phyloP scores from a whole-genome alignment of 768 basidiomycete genomes.

The Ramaria rubella region DNA sequence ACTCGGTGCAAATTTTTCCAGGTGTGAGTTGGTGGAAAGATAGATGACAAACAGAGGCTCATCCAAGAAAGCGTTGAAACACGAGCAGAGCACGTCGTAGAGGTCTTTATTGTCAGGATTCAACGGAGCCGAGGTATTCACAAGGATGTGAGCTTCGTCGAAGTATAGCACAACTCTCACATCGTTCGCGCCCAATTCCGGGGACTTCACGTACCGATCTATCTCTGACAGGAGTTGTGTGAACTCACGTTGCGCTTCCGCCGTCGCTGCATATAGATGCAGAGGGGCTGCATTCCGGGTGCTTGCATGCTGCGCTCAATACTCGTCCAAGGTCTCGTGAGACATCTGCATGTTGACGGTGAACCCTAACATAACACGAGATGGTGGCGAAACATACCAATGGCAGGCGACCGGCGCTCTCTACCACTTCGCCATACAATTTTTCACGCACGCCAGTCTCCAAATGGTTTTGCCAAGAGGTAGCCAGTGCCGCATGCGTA shows the following conservation, averaged over 20 bases:
- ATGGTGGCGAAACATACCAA: not conserved
- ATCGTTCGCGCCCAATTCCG: not conserved
- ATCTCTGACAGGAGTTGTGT: not conserved
- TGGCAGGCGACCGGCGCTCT: not conserved
- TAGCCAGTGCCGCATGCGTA: not conserved
- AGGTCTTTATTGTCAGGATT: not conserved
- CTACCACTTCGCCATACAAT: not conserved
- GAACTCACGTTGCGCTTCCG: not conserved
- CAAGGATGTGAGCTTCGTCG: conserved; percentile 14
- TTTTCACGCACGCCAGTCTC: not conserved
- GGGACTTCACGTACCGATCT: not conserved
- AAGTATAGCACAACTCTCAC: conserved; percentile 13
- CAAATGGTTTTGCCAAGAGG: not conserved
- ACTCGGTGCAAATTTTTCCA: conserved; percentile 4
- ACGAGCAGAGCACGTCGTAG: not conserved
- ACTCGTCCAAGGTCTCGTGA: too few species aligned
- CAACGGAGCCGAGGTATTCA: not conserved
- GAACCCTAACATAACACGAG: not conserved
- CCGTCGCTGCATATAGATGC: not conserved
- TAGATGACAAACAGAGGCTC: conserved; percentile 7
- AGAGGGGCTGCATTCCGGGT: not conserved
- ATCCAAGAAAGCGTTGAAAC: not conserved
- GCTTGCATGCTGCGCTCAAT: too few species aligned
- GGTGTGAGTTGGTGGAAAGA: conserved; percentile 12
- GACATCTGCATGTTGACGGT: too few species aligned